phyloP scores from a whole-genome alignment of 2,329 filamentous ascomycete species.

The Kalmusia sp. region DNA sequence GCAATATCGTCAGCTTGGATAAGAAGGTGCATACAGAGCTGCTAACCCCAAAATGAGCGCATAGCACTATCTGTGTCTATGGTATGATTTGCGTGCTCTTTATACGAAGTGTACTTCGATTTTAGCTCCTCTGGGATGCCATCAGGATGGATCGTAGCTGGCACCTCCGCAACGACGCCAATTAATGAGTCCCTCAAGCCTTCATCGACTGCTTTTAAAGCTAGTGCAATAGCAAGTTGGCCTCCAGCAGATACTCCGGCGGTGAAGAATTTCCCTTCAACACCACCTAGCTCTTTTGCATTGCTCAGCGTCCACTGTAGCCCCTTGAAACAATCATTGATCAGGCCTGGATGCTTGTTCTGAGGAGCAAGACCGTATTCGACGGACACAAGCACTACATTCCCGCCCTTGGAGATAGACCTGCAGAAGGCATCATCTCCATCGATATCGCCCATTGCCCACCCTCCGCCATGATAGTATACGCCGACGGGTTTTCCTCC shows the following conservation, averaged over 20 bases:
- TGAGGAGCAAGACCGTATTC: constrained; percentile 45
- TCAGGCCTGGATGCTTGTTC: constrained; percentile 41
- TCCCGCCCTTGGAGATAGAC: constrained; percentile 30
- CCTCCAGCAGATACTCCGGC: constrained; percentile 50
- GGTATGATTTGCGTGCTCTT: constrained; percentile 46
- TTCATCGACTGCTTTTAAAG: constrained; percentile 48
- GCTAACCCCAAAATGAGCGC: constrained; percentile 41
- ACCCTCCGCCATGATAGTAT: constrained; percentile 48
- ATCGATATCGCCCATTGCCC: constrained; percentile 46
- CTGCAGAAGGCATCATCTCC: constrained; percentile 40
- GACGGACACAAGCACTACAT: constrained; percentile 43
- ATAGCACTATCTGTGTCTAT: constrained; percentile 46
- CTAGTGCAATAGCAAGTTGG: constrained; percentile 45
- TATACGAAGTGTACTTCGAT: constrained; percentile 41
- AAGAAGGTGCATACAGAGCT: constrained; percentile 18
- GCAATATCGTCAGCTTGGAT: constrained; percentile 29
- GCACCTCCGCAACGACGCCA: constrained; percentile 49
- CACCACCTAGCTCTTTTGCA: constrained; percentile 29
- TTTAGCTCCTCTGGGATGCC: constrained; percentile 46
- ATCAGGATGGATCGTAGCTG: constrained; percentile 46
- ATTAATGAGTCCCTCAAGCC: constrained; percentile 41
- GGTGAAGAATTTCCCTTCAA: constrained; percentile 40
- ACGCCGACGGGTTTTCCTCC: constrained; percentile 41
- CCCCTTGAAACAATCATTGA: constrained; percentile 46
- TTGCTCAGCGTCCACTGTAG: constrained; percentile 40